A percentile compares a stretch with the other conserved stretches of the same genome.
Conservation (phyloP, 2,329 filamentous ascomycete species). For the Phialophora tarda region DNA sequence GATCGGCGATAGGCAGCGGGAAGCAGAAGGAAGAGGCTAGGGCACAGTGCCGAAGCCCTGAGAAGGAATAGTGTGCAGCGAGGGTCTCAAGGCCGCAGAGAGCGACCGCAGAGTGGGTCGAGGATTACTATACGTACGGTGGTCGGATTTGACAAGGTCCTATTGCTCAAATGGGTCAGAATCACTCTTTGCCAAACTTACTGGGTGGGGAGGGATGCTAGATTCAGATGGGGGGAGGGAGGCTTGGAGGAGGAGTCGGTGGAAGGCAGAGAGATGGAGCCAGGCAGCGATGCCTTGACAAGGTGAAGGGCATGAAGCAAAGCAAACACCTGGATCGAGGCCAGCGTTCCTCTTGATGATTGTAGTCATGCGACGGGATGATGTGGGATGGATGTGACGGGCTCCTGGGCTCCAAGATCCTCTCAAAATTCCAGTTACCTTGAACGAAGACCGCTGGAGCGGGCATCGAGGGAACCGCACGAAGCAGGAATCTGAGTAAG, state of each 20-base stretch:
- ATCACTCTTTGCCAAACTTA: constrained; percentile 22
- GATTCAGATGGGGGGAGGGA: constrained; percentile 16
- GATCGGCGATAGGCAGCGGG: constrained; percentile 30
- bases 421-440: not conserved
- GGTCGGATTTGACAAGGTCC: constrained; percentile 36
- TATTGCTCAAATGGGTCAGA: constrained; percentile 36
- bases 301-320: not conserved
- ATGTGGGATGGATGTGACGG: constrained; percentile 20
- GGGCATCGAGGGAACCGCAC: not conserved
- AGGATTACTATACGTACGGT: constrained; percentile 37
- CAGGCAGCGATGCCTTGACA: constrained; percentile 25
- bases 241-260: constrained; percentile 7
- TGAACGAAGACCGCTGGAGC: not conserved
- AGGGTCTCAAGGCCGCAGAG: constrained; percentile 20
- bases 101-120: constrained; percentile 28
- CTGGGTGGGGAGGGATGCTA: constrained; percentile 22
- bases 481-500: constrained; percentile 34
- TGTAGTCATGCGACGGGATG: constrained; percentile 26
- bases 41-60: constrained; percentile 15
- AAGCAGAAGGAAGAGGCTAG: constrained; percentile 23
- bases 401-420: not conserved
- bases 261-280: constrained; percentile 23
- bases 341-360: not conserved
- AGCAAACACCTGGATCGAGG: not conserved
- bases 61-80: constrained; percentile 14